These are phyloP conservation scores for Claviceps humidiphila DNA, from an alignment of 2,329 filamentous ascomycete species.

Conservation along the genomic window DNA sequence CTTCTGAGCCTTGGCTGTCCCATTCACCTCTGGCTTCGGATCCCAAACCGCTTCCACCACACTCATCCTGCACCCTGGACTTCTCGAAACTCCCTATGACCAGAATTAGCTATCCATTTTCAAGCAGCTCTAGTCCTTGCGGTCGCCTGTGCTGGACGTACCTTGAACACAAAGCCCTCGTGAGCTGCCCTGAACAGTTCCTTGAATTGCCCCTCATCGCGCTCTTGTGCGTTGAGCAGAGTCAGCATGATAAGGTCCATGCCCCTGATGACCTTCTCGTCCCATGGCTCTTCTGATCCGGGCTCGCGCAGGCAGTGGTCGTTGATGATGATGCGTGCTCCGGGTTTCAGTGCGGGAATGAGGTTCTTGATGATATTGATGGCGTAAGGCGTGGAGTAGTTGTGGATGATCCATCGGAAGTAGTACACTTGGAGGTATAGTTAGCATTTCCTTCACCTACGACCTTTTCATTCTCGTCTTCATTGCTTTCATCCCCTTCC, in stretches of 20 bases:
- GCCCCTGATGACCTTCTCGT: slow-evolving; percentile 32
- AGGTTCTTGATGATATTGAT: slow-evolving; percentile 35
- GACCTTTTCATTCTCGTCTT: too few species aligned
- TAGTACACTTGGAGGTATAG: slow-evolving; percentile 31
- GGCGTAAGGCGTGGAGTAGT: slow-evolving; percentile 43
- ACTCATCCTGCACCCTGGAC: slow-evolving; percentile 31
- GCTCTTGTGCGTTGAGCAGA: slow-evolving; percentile 38
- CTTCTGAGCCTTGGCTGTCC: background rate
- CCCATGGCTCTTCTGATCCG: slow-evolving; percentile 27
- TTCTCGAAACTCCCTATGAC: slow-evolving; percentile 25
- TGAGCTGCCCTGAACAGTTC: slow-evolving; percentile 30
- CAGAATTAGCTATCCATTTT: background rate
- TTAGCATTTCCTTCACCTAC: background rate
- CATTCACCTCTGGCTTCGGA: slow-evolving; percentile 5
- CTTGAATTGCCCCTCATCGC: slow-evolving; percentile 31
- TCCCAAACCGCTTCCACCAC: slow-evolving; percentile 36
- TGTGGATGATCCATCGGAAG: slow-evolving; percentile 48
- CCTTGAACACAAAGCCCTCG: slow-evolving; percentile 29
- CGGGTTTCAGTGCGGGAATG: slow-evolving; percentile 40
- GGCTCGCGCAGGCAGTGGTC: slow-evolving; percentile 30
- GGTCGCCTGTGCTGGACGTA: slow-evolving; percentile 7
- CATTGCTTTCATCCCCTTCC: too few species aligned
- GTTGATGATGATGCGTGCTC: slow-evolving; percentile 34
- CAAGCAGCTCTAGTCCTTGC: background rate
- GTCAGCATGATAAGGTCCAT: slow-evolving; percentile 42